phyloP scores from a whole-genome alignment of 345 rosid genomes.

The Eucalyptus pumila region DNA sequence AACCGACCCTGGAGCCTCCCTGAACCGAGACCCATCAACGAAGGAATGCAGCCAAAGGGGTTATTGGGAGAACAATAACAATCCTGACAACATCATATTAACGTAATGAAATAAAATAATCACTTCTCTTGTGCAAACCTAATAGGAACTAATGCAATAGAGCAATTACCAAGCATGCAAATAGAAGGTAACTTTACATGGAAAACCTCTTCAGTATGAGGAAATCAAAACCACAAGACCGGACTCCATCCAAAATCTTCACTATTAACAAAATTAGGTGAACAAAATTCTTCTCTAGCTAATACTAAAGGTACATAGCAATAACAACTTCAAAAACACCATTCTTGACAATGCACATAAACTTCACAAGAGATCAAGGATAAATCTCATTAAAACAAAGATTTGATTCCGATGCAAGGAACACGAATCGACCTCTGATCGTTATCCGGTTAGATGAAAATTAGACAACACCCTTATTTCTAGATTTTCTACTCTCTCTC shows the following conservation, averaged over 20 bases:
- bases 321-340: no score
- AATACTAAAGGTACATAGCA: no score
- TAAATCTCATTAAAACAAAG: no score
- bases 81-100: not conserved
- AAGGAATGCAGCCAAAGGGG: not conserved
- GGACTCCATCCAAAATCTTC: not conserved
- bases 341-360: not conserved
- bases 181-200: not conserved
- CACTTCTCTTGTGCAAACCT: no score
- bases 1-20: not conserved
- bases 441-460: not conserved
- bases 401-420: not conserved
- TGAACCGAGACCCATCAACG: not conserved
- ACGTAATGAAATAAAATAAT: no score
- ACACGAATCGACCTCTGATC: not conserved
- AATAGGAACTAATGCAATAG: fast-evolving
- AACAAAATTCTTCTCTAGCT: not conserved
- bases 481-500: not conserved
- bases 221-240: not conserved
- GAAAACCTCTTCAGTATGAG: not conserved
- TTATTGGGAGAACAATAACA: not conserved
- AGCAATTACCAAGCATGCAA: not conserved
- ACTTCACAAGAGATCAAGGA: not conserved
- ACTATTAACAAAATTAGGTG: not conserved
- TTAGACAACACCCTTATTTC: not conserved